Evolutionary conservation across 2,329 filamentous ascomycete genomes (phyloP).

Genomic region (Sporothrix dimorphospora): DNA sequence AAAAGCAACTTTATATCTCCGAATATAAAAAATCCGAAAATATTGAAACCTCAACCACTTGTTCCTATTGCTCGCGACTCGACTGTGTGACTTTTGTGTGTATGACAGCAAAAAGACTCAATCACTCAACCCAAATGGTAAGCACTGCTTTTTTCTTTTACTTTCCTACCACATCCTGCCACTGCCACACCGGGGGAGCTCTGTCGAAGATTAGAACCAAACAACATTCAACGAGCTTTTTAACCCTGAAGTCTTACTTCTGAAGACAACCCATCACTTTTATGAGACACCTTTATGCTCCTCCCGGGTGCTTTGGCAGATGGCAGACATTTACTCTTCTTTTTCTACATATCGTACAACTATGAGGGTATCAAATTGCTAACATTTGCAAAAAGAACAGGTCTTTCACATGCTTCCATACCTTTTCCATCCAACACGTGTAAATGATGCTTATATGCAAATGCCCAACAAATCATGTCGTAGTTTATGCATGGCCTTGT

Average conservation of each 20-base stretch:
- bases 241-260: constrained; percentile 64
- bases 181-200: constrained; percentile 32
- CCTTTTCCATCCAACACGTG: background rate
- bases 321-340: constrained; percentile 23
- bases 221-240: constrained; percentile 62
- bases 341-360: background rate
- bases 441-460: background rate
- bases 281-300: constrained; percentile 55
- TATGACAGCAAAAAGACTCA: background rate
- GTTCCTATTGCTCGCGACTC: background rate
- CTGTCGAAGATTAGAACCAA: constrained; percentile 59
- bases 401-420: background rate
- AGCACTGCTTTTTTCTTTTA: constrained; percentile 41
- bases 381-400: constrained; percentile 11
- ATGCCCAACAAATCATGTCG: background rate
- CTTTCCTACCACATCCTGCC: constrained; percentile 20
- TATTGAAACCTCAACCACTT: constrained; percentile 19
- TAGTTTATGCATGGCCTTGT: background rate
- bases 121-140: constrained; percentile 45
- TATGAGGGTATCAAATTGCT: constrained; percentile 20
- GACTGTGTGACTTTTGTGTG: background rate
- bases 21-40: constrained; percentile 28
- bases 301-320: background rate
- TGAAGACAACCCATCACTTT: constrained; percentile 63
- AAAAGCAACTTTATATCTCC: constrained; percentile 28